Evolutionary conservation across 768 basidiomycete genomes (phyloP), one percentile per base, ranked within the genome.

Genomic region (Serpula lacrymans): DNA sequence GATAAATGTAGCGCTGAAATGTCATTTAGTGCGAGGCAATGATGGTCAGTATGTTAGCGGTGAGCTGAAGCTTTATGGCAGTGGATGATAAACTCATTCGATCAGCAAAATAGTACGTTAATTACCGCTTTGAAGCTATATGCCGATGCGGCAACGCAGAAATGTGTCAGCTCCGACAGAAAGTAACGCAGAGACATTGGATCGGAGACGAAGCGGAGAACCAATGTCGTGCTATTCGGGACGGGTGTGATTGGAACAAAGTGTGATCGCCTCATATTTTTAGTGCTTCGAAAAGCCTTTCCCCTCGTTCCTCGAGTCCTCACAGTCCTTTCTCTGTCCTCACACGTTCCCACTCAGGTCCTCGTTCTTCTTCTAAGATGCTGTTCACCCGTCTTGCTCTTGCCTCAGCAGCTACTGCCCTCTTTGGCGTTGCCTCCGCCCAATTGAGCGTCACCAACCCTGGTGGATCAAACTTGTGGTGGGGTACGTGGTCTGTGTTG

Each of bases 401-500:
- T 46, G 53, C 63, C 42, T 45, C 64, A 46, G 48, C 67, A 22
- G 49, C 68, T 43, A 63, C 67, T 39, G 63, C 74, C 47, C 50
- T 75, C 41, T 50, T 58, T 38, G 55, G 59, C 46, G 51, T 64
- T 29, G 68, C 62, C 29, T 55, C 60, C 46, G 72, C 73, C 6
- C 60, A 69, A 46, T 61, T 80, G 42, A 23, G 50, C 28, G 62
- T 84, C 63, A 60, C 68, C 32, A 51, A 57, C 29, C 82, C 82
- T 2, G 63, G 67, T 23, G 53, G 62, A 10, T 29, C 67, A 2
- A 37, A 60, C 48, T 53, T 62, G 6, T 84, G 81, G 81, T 84
- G 82, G 82, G 75, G 82, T 84, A 44, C 36, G 77, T 70, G 11
- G 18, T 1, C 21, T 37, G n/a, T 23, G 29, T 6, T 36, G 6